These are phyloP conservation scores for Chenopodium quinoa DNA, from an alignment of 148 eudicot genomes.

Conservation along the genomic window DNA sequence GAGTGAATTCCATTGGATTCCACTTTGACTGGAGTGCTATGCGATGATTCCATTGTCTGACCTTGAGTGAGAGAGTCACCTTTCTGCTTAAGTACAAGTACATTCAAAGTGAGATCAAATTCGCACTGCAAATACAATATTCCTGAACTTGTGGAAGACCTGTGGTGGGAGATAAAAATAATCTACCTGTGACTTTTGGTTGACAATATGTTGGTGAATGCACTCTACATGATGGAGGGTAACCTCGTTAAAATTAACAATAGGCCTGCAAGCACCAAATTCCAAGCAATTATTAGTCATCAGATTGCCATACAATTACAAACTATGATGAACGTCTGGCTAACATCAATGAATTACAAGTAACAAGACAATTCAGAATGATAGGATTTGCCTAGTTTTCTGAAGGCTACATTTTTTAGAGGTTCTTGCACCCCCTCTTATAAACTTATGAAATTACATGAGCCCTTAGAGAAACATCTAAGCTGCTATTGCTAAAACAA, in stretches of 20 bases:
- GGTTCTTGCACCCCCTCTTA: not conserved
- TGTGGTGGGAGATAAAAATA: not conserved
- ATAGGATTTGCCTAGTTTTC: not conserved
- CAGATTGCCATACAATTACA: not conserved
- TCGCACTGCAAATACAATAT: not conserved
- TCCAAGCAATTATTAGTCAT: slow-evolving; percentile 1
- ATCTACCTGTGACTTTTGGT: slow-evolving; percentile 56
- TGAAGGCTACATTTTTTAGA: not conserved
- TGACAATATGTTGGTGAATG: slow-evolving; percentile 65
- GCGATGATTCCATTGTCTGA: slow-evolving; percentile 40
- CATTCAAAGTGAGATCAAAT: not conserved
- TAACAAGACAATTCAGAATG: not conserved
- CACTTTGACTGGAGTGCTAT: slow-evolving; percentile 40
- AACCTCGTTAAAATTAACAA: slow-evolving; percentile 72
- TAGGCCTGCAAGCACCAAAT: slow-evolving; percentile 52
- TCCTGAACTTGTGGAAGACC: not conserved
- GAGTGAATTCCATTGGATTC: slow-evolving; percentile 55
- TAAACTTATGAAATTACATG: not conserved
- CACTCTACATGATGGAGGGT: slow-evolving; percentile 74
- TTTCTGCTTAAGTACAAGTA: slow-evolving; percentile 35
- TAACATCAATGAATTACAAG: not conserved
- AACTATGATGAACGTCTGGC: not conserved
- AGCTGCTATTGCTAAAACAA: not conserved
- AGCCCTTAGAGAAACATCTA: not conserved
- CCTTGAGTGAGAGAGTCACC: slow-evolving; percentile 40